Base-by-base conservation (phyloP, 2,329 filamentous ascomycete species). In the Ophiostoma ulmi region DNA sequence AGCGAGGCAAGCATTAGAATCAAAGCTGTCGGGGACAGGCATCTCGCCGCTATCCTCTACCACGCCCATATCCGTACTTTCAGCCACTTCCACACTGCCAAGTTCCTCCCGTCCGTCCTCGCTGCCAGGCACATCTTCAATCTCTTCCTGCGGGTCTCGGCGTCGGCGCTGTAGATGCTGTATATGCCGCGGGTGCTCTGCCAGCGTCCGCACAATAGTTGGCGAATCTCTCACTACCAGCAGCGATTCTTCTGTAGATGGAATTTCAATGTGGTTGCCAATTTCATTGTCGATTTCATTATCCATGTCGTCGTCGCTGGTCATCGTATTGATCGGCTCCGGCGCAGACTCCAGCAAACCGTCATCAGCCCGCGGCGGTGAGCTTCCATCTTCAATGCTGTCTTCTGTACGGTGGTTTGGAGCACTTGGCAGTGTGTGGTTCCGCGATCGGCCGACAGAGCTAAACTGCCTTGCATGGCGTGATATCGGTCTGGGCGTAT, bases 331-430 rank as follows among this genome's bases (percentile, higher is more conserved):
- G 8, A 13, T 63, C 20, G 58, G 22, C n/a, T 58, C 10, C 22
- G 52, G 22, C 11, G 52, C 52, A 26, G 52, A 5, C 35, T 38
- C 17, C 61, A 1, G 52, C 70, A 1, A 2, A 3, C 13, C 36
- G 35, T 36, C 7, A 11, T 69, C 14, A 11, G 17, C 58, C n/a
- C 65, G n/a, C 5, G 55, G 67, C 11, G 71, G 70, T 2, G 71
- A 73, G 58, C 73, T 73, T 14, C 63, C 69, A 17, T 73, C 72
- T 41, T 73, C 73, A 67, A 73, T 73, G 2, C 52, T 65, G 4
- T 73, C 73, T 20, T 38, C 67, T 5, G 41, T 31, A 26, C 5
- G 2, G 13, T 17, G 58, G 5, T 26, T 8, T 13, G 55, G 55
- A 61, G 26, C 26, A 3, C 26, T 13, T 4, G 14, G 44, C 1